Evolutionary conservation across 192 early-diverging fungal genomes (phyloP), one percentile per base, ranked within the genome.

Genomic region (Backusella westeae): DNA sequence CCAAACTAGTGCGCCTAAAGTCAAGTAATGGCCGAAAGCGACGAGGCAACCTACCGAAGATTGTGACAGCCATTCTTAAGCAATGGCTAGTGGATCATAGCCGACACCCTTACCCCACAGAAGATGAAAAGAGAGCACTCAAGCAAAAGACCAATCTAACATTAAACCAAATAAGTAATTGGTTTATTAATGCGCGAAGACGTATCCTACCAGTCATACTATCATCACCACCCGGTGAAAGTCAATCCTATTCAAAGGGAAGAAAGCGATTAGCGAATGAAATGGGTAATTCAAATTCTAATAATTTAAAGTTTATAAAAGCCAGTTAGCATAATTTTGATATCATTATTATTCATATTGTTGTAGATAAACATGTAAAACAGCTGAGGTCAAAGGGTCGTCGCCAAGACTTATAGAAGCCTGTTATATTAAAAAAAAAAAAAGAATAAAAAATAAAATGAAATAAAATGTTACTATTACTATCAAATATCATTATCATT

Each of bases 181-280:
- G 91, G 91, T 93, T 93, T 72, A 93, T 93, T 36, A 93, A 93
- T 82, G 91, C 91, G 0, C 71, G 91, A 4, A 75, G 91, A 53
- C 75, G 91, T 3, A 84, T 85, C 21, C 53, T 88, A 23, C 88
- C 88, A 34, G 73, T 80, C 19, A 88, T 87, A 75, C 76, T 87
- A 38, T 82, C 79, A 68, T 38, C 41, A 21, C 67, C 36, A 29
- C 67, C 29, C 2, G 32, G 23, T 4, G 29, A 52, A 63, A 52
- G 39, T 10, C 29, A 73, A 21, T 63, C 56, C 3, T 63, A 29
- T 29, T 39, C 38, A 23, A 34, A 34, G 29, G 67, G 67, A 23
- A 63, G 56, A 63, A 63, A 26, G 4, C 68, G 68, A 23, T 36
- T 39, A 69, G 41, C 35, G 21, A 41, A 19, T 69, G 68, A 41